Conservation (phyloP, 495 filamentous ascomycete genomes). For the Hypoxylon trugodes region DNA sequence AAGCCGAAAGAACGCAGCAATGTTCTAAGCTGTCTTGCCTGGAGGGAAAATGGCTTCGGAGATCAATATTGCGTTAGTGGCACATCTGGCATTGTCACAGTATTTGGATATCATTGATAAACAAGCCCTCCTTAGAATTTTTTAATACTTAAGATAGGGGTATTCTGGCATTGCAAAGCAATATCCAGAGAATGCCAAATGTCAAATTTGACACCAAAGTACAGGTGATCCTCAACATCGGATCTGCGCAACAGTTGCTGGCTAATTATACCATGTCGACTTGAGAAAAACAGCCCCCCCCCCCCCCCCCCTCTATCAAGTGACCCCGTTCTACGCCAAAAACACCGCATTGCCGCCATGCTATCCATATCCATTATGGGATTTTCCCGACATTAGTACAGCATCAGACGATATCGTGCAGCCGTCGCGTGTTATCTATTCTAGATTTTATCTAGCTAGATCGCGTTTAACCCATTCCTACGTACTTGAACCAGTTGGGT, state of each 20-base stretch:
- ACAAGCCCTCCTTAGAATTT: not conserved
- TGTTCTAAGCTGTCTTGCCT: slow-evolving; percentile 70
- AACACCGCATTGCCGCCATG: slow-evolving; percentile 40
- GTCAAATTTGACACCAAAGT: slow-evolving; percentile 11
- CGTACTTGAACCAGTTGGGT: slow-evolving; percentile 95
- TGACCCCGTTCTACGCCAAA: slow-evolving; percentile 33
- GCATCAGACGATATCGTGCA: slow-evolving; percentile 34
- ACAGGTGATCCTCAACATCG: slow-evolving; percentile 18
- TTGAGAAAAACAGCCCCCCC: slow-evolving; percentile 29
- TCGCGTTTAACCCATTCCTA: slow-evolving; percentile 72
- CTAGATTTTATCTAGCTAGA: not conserved
- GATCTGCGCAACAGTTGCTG: slow-evolving; percentile 14
- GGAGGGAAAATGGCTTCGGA: slow-evolving; percentile 73
- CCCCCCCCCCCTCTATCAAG: slow-evolving; percentile 33
- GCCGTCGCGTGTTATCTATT: slow-evolving; percentile 28
- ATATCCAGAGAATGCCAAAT: slow-evolving; percentile 16
- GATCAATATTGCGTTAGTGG: slow-evolving; percentile 65
- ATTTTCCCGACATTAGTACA: slow-evolving; percentile 37
- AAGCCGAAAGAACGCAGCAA: slow-evolving; percentile 61
- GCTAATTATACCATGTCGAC: slow-evolving; percentile 14
- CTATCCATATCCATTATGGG: slow-evolving; percentile 36
- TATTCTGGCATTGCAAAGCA: slow-evolving; percentile 1
- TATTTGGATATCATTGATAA: slow-evolving; percentile 56
- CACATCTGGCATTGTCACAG: slow-evolving; percentile 62
- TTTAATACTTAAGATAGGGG: not conserved